These are phyloP conservation scores for Naganishia antarctica DNA, from an alignment of 768 basidiomycete genomes.

Conservation along the genomic window DNA sequence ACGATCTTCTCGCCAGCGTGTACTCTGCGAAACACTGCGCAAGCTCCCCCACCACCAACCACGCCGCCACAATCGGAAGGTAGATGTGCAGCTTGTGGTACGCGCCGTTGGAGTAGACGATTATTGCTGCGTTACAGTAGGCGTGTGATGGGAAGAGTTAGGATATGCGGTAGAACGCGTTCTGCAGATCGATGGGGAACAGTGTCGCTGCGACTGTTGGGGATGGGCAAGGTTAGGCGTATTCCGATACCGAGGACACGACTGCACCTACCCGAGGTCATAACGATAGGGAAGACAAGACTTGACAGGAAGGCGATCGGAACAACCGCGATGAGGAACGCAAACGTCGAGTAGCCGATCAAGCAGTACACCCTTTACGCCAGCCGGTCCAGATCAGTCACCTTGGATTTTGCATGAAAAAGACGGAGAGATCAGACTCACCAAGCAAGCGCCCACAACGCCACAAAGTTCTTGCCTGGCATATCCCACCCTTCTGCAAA, in stretches of 20 bases:
- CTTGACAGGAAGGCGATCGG: constrained; percentile 14
- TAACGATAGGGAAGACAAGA: background rate
- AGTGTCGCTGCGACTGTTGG: constrained; percentile 18
- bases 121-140: constrained; percentile 18
- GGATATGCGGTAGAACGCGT: constrained; percentile 18
- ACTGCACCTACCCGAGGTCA: constrained; percentile 3
- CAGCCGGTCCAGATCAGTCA: background rate
- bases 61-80: background rate
- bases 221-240: too few species aligned
- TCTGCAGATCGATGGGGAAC: constrained; percentile 19
- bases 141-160: constrained; percentile 16
- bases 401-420: too few species aligned
- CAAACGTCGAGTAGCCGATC: constrained; percentile 7
- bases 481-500: constrained; percentile 7
- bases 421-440: background rate
- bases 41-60: constrained; percentile 8
- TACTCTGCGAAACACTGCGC: background rate
- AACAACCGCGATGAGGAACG: constrained; percentile 15
- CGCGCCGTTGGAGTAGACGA: background rate
- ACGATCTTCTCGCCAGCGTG: background rate
- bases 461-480: constrained; percentile 11
- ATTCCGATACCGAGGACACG: background rate
- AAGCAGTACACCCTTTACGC: constrained; percentile 1
- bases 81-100: constrained; percentile 12
- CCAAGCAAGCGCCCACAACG: constrained; percentile 5